Evolutionary conservation across 1,284 basidiomycete species (phyloP).

Genomic region (Marasmius fiardii): DNA sequence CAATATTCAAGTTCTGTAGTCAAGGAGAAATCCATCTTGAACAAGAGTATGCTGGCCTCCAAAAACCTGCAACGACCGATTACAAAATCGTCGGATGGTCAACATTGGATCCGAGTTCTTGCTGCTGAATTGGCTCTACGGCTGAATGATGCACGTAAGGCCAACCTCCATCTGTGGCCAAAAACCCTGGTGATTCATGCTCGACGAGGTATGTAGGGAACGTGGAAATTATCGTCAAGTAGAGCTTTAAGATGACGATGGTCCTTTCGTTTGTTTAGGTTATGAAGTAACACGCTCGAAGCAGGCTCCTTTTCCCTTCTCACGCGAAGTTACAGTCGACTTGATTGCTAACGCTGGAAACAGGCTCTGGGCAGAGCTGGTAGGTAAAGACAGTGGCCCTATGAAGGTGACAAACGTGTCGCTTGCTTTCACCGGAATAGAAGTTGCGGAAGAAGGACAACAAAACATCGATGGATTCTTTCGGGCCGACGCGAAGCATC

Average conservation of each 20-base stretch:
- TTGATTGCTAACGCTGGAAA: slow-evolving; percentile 76
- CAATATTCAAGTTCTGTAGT: slow-evolving; percentile 43
- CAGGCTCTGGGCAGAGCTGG: slow-evolving; percentile 86
- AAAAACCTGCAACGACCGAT: slow-evolving; percentile 87
- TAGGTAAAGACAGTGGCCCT: slow-evolving; percentile 44
- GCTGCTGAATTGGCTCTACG: slow-evolving; percentile 87
- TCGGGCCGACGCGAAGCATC: slow-evolving; percentile 30
- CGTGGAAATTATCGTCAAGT: neutral
- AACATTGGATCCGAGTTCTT: slow-evolving; percentile 89
- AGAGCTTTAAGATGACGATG: slow-evolving; percentile 4
- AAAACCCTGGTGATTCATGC: slow-evolving; percentile 83
- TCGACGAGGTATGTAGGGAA: slow-evolving; percentile 51
- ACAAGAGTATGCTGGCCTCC: slow-evolving; percentile 91
- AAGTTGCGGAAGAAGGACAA: slow-evolving; percentile 78
- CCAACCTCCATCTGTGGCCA: slow-evolving; percentile 82
- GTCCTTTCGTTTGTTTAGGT: slow-evolving; percentile 48
- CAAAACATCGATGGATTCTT: slow-evolving; percentile 88
- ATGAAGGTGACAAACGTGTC: slow-evolving; percentile 75
- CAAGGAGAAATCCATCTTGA: slow-evolving; percentile 77
- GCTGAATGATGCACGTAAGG: slow-evolving; percentile 78
- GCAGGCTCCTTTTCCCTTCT: slow-evolving; percentile 83
- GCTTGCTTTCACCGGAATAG: slow-evolving; percentile 83
- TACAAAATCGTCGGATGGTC: slow-evolving; percentile 68
- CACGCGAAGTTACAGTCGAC: slow-evolving; percentile 70
- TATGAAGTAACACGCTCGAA: slow-evolving; percentile 68